A percentile compares a stretch with the other conserved stretches of the same genome.
Evolutionary conservation across 2,329 filamentous ascomycete genomes (phyloP).

Genomic region (Tolypocladium guangdongense): DNA sequence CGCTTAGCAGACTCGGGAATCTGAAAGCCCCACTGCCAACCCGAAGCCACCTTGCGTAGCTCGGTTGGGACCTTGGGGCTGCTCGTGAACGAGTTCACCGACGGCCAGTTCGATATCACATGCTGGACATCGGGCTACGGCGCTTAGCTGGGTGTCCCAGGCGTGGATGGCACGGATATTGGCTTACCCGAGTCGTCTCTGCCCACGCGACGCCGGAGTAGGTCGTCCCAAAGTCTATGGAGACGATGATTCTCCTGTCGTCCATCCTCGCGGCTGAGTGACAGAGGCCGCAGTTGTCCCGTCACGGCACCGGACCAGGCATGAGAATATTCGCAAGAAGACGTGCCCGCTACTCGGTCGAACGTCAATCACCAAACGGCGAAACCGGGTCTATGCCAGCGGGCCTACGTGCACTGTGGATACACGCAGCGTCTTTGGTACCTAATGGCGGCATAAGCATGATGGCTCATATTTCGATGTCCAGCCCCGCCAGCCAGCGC

Average conservation of each 20-base stretch:
- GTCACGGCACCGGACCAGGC: background rate
- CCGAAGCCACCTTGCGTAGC: constrained; percentile 28
- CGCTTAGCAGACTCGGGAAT: constrained; percentile 29
- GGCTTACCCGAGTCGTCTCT: constrained; percentile 26
- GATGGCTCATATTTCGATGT: background rate
- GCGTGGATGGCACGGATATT: background rate
- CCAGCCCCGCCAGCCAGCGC: background rate
- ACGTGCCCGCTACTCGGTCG: background rate
- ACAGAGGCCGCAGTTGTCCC: background rate
- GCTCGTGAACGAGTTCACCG: constrained; percentile 17
- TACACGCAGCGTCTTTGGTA: background rate
- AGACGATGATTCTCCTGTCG: constrained; percentile 34
- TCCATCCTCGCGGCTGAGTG: constrained; percentile 14
- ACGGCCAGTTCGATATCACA: constrained; percentile 34
- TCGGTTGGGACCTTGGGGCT: constrained; percentile 38
- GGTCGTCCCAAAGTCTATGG: constrained; percentile 46
- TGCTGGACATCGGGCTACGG: constrained; percentile 27
- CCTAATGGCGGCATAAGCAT: background rate
- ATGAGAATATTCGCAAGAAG: background rate
- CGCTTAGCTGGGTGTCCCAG: constrained; percentile 5
- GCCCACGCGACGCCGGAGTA: constrained; percentile 45
- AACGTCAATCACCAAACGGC: background rate
- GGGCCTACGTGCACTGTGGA: background rate
- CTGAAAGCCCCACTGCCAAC: constrained; percentile 39
- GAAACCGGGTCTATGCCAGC: background rate